Evolutionary conservation across 208 protist species (phyloP).

Genomic region (Herpetomonas tarakana): DNA sequence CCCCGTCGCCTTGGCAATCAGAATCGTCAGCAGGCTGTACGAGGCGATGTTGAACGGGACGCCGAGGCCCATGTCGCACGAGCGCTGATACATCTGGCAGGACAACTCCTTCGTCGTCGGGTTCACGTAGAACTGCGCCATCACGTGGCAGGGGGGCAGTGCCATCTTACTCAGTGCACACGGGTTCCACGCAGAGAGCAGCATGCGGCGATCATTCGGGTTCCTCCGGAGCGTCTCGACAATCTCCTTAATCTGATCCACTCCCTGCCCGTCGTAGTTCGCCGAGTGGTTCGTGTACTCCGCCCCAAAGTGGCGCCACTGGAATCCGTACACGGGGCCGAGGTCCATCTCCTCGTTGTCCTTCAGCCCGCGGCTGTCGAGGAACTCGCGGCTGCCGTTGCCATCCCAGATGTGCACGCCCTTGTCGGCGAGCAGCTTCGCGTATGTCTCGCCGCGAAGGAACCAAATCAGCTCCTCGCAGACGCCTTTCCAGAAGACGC

Average conservation of each 20-base stretch:
- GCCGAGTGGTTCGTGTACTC: conserved; percentile 84
- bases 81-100: conserved; percentile 94
- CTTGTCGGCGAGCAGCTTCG: conserved; percentile 89
- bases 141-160: conserved; percentile 98
- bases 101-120: conserved; percentile 87
- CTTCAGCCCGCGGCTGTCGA: conserved; percentile 93
- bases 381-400: conserved; percentile 96
- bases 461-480: conserved; percentile 99
- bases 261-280: conserved; percentile 92
- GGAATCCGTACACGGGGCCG: conserved; percentile 98
- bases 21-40: conserved; percentile 95
- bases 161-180: conserved; percentile 94
- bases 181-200: conserved; percentile 98
- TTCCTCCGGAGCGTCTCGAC: conserved; percentile 93
- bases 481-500: conserved; percentile 98
- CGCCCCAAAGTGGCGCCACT: conserved; percentile 99
- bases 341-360: conserved; percentile 95
- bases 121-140: conserved; percentile 97
- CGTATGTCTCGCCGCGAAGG: conserved; percentile 95
- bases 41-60: conserved; percentile 99
- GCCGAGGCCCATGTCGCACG: conserved; percentile 97
- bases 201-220: conserved; percentile 94
- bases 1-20: conserved; percentile 91
- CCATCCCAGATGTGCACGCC: conserved; percentile 98
- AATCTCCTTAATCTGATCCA: conserved; percentile 95